Conservation (phyloP, 75 land plant species). For the Pinus albicaulis region DNA sequence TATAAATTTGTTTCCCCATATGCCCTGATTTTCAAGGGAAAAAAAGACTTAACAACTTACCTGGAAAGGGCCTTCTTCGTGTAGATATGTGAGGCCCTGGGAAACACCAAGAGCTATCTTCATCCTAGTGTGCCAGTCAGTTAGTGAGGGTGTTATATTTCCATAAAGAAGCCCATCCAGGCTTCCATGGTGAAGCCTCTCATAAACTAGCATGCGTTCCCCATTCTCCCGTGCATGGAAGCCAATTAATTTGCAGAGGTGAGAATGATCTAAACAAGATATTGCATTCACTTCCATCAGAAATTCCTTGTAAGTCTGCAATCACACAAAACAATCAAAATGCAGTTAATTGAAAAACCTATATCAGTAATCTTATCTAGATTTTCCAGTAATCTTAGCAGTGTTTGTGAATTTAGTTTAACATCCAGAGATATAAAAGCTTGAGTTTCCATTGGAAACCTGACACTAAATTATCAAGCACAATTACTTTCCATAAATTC, state of each 20-base stretch:
- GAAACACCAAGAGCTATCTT: conserved; percentile 33
- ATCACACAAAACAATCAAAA: too few relatives aligned
- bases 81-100: conserved; percentile 33
- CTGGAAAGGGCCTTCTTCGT: conserved; percentile 27
- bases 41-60: background rate
- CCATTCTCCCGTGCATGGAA: conserved; percentile 9
- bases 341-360: too few relatives aligned
- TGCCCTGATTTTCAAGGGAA: background rate
- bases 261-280: conserved; percentile 4
- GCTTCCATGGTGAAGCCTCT: conserved; percentile 23
- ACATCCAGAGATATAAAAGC: too few relatives aligned
- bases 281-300: background rate
- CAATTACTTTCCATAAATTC: too few relatives aligned
- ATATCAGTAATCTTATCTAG: too few relatives aligned
- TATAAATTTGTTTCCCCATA: too few relatives aligned
- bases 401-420: too few relatives aligned
- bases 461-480: too few relatives aligned
- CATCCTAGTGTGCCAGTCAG: conserved; percentile 33
- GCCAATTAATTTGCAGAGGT: conserved; percentile 24
- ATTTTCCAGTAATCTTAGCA: too few relatives aligned
- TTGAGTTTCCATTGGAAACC: too few relatives aligned
- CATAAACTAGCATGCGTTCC: conserved; percentile 30
- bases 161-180: conserved; percentile 22
- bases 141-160: background rate
- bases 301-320: background rate